Base-by-base conservation (phyloP, 371 early-diverging fungal genomes). In the Mucor sp. region DNA sequence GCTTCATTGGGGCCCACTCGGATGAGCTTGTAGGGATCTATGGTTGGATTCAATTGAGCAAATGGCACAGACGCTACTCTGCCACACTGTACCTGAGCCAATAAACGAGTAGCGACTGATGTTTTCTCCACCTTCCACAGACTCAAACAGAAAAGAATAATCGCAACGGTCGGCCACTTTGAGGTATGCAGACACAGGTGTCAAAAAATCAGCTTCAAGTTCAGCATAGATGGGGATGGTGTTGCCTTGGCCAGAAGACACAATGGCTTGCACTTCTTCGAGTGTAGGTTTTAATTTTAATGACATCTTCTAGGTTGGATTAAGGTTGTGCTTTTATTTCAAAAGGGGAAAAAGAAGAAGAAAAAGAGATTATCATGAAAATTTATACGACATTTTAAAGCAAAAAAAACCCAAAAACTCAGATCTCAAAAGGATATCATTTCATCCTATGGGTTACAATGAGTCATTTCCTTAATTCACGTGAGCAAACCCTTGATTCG, bases 121-220 rank as follows among this genome's bases (percentile, higher is more conserved):
- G 66, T 90, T 93, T 68, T 97, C 99, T 47, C 96, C 96, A 60
- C 97, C 97, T 60, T 89, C 85, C 27, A 97, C 96, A n/a, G 96
- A 95, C 74, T 99, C 99, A 44, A 99, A 90, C 63, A 97, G 70
- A 75, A 98, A 98, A 17, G 95, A 95, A 74, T 94, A 88, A 39
- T 87, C 86, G 72, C 90, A 87, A 59, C 87, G 84, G 59, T 91
- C 85, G 19, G 95, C 85, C 11, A 97, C 86, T 74, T 93, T 93
- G 60, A 97, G 91, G 72, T 97, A 99, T 15, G 96, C 97, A 33
- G 95, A 87, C n/a, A 97, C 96, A 28, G 99, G 99, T 11, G 97
- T 99, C 48, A 97, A 82, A 68, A 96, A 85, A 75, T 99, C 99
- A 23, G 94, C 93, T 30, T 91, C 89, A 27, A 97, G 87, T 74